Percentiles rank a stretch among this genome's conserved stretches.
phyloP scores from a whole-genome alignment of 164 flowering plant genomes.

The Kingdonia uniflora region DNA sequence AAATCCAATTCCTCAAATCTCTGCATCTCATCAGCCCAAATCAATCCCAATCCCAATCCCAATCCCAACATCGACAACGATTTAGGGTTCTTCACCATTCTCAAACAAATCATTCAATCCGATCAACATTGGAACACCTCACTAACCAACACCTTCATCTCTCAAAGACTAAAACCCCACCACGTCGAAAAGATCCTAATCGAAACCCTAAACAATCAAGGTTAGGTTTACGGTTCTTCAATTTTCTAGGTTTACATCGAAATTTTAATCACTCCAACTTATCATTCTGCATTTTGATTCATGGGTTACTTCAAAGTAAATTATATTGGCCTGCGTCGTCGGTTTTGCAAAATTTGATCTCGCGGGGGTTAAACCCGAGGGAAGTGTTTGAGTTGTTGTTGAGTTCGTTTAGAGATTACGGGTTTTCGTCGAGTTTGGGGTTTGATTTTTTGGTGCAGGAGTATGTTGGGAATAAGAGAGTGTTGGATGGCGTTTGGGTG shows the following conservation, averaged over 20 bases:
- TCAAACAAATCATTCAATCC: slow-evolving; percentile 40
- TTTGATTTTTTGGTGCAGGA: slow-evolving; percentile 67
- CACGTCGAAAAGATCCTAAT: slow-evolving; percentile 57
- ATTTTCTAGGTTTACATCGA: slow-evolving; percentile 64
- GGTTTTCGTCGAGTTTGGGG: slow-evolving; percentile 32
- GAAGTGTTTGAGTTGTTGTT: slow-evolving; percentile 29
- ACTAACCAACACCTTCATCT: slow-evolving; percentile 26
- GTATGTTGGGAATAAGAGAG: slow-evolving; percentile 40
- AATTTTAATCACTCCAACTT: slow-evolving; percentile 60
- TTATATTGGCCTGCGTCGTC: slow-evolving; percentile 80
- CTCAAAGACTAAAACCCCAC: slow-evolving; percentile 27
- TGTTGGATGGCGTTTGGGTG: slow-evolving; percentile 37
- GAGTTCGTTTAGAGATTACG: slow-evolving; percentile 19
- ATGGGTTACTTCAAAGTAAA: slow-evolving; percentile 36
- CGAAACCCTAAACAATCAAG: slow-evolving; percentile 45
- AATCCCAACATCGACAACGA: slow-evolving; percentile 22
- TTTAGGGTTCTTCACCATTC: slow-evolving; percentile 33
- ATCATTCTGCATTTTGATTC: slow-evolving; percentile 72
- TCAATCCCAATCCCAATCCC: slow-evolving; percentile 8
- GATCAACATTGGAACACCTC: slow-evolving; percentile 52
- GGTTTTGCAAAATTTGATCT: slow-evolving; percentile 49
- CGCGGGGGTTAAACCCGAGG: slow-evolving; percentile 25
- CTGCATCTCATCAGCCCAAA: too few species aligned
- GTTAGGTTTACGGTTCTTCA: slow-evolving; percentile 79
- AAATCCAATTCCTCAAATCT: slow-evolving; percentile 8